Conservation (phyloP, 2,329 filamentous ascomycete genomes). For the Cytospora paraplurivora region DNA sequence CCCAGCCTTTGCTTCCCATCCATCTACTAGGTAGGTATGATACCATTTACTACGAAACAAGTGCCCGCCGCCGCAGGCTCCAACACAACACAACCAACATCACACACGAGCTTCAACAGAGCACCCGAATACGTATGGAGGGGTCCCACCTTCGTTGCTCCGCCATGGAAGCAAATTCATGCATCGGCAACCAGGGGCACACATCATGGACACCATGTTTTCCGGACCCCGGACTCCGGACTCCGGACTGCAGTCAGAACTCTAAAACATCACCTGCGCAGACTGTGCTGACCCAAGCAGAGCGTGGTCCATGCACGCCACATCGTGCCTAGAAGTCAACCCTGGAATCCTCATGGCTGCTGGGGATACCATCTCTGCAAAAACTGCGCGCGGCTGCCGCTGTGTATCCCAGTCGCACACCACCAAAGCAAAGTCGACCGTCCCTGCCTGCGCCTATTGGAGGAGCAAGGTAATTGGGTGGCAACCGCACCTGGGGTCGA, state of each 20-base stretch:
- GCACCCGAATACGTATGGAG: background rate
- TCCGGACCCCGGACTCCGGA: background rate
- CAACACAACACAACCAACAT: background rate
- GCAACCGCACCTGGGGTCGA: slow-evolving; percentile 15
- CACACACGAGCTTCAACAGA: background rate
- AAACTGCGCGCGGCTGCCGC: background rate
- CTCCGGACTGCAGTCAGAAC: slow-evolving; percentile 1
- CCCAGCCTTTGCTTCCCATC: background rate
- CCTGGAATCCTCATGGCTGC: background rate
- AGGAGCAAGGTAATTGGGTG: background rate
- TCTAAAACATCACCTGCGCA: background rate
- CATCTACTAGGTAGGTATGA: background rate
- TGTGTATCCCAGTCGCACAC: slow-evolving; percentile 2
- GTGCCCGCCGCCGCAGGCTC: background rate
- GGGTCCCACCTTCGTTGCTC: too few relatives aligned
- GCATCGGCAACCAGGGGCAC: background rate
- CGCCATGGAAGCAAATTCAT: too few relatives aligned
- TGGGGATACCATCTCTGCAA: slow-evolving; percentile 3
- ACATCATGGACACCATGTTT: background rate
- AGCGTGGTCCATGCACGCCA: slow-evolving; percentile 12
- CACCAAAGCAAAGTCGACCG: background rate
- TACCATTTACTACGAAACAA: background rate
- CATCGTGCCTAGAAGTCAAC: background rate
- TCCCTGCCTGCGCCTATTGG: background rate
- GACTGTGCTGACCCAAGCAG: slow-evolving; percentile 11